phyloP scores from a whole-genome alignment of 2,329 filamentous ascomycete genomes.

The Daldinia sp. region DNA sequence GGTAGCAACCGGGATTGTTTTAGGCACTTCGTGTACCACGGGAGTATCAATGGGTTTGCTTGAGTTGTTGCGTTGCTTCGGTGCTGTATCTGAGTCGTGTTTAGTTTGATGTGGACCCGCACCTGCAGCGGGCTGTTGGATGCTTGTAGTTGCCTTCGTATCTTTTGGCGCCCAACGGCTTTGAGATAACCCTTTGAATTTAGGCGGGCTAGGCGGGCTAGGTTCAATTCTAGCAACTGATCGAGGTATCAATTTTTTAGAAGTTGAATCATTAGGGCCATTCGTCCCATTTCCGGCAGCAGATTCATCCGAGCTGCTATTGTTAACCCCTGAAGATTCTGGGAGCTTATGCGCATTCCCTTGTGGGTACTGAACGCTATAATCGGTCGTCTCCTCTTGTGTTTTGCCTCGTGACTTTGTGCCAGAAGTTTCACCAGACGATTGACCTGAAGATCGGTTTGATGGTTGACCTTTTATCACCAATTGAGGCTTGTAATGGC shows the following conservation, averaged over 20 bases:
- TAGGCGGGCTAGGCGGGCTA: no score
- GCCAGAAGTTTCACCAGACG: not conserved
- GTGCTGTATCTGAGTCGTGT: not conserved
- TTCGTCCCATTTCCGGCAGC: not conserved
- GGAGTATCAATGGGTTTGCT: not conserved
- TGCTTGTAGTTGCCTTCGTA: not conserved
- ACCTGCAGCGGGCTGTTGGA: not conserved
- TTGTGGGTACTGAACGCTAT: not conserved
- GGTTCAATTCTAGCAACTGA: not conserved
- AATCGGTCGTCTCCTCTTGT: not conserved
- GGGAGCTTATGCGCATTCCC: not conserved
- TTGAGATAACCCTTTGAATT: not conserved
- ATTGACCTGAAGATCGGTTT: not conserved
- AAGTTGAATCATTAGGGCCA: no score
- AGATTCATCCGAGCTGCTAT: not conserved
- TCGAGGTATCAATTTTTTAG: not conserved
- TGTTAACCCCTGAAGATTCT: not conserved
- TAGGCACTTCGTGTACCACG: not conserved
- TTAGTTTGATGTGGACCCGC: not conserved
- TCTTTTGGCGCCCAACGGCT: conserved; percentile 6
- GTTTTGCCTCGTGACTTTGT: not conserved
- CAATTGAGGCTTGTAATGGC: conserved; percentile 1
- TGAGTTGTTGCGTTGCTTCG: not conserved
- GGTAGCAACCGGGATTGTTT: not conserved
- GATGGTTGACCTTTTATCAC: not conserved